A percentile compares a stretch with the other conserved stretches of the same genome.
Conservation (phyloP, 2,329 filamentous ascomycete species). For the Thielaviopsis populi region DNA sequence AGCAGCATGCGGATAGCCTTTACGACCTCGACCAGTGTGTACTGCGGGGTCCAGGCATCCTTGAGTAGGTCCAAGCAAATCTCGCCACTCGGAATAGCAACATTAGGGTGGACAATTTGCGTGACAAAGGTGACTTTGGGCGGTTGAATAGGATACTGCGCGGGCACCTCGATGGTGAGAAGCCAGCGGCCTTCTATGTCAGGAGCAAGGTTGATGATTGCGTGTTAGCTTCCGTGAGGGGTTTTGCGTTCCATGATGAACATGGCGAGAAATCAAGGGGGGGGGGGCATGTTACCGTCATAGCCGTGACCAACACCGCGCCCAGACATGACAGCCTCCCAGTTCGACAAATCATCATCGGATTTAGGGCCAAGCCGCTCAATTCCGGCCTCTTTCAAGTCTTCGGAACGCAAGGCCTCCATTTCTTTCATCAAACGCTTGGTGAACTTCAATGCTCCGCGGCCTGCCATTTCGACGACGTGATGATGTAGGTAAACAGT, state of each 20-base stretch:
- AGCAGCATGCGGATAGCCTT: constrained; percentile 59
- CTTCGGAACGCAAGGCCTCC: constrained; percentile 31
- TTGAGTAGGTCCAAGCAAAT: constrained; percentile 83
- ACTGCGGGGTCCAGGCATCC: constrained; percentile 69
- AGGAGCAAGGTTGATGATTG: neutral
- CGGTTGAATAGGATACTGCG: constrained; percentile 62
- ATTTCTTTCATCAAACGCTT: constrained; percentile 46
- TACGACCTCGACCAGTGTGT: constrained; percentile 62
- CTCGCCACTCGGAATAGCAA: constrained; percentile 56
- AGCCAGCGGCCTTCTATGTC: constrained; percentile 59
- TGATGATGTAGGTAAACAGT: neutral
- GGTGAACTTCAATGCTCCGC: constrained; percentile 30
- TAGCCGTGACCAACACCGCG: constrained; percentile 40
- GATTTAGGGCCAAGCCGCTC: constrained; percentile 41
- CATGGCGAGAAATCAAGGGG: neutral
- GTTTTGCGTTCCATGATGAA: neutral
- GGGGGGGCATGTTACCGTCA: constrained; percentile 31
- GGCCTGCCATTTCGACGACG: constrained; percentile 30
- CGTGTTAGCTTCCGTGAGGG: neutral
- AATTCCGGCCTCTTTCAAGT: constrained; percentile 31
- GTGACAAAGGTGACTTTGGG: constrained; percentile 73
- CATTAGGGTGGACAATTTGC: constrained; percentile 72
- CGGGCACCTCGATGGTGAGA: constrained; percentile 59
- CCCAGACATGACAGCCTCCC: constrained; percentile 48
- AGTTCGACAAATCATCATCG: constrained; percentile 40